These are phyloP conservation scores for Pythium aristosporum DNA, from an alignment of 352 stramenopile species.

Conservation along the genomic window DNA sequence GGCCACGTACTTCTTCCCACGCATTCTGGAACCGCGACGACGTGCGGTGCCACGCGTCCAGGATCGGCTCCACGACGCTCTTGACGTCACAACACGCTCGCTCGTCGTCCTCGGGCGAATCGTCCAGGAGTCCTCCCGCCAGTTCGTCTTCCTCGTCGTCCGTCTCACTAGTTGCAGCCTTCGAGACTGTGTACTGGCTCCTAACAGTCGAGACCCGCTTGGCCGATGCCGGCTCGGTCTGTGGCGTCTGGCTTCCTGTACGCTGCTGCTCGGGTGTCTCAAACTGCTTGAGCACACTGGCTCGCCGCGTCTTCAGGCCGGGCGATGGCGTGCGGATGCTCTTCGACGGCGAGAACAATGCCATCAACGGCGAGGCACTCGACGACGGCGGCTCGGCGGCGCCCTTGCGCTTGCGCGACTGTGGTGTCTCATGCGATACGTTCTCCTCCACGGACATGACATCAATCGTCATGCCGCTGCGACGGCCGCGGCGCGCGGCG, in stretches of 20 bases:
- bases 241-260: conserved; percentile 17
- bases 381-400: neutral
- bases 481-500: neutral
- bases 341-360: conserved; percentile 16
- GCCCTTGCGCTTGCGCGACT: conserved; percentile 27
- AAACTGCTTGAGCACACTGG: conserved; percentile 27
- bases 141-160: conserved; percentile 16
- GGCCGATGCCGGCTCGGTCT: conserved; percentile 21
- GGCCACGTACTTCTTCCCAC: conserved; percentile 35
- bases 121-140: conserved; percentile 18
- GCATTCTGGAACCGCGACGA: conserved; percentile 24
- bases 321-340: conserved; percentile 27
- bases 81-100: conserved; percentile 23
- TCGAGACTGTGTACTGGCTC: conserved; percentile 13
- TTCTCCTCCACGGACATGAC: conserved; percentile 15
- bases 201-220: conserved; percentile 11
- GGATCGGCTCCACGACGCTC: conserved; percentile 24
- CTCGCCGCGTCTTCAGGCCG: conserved; percentile 18
- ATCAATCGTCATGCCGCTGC: conserved; percentile 23
- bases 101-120: conserved; percentile 17
- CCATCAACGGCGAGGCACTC: conserved; percentile 4
- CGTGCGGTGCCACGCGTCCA: conserved; percentile 26
- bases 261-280: conserved; percentile 21
- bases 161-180: conserved; percentile 16
- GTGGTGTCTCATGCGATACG: neutral